Base-by-base conservation (phyloP, 2,329 filamentous ascomycete species). In the Sarocladiaceae sp. region DNA sequence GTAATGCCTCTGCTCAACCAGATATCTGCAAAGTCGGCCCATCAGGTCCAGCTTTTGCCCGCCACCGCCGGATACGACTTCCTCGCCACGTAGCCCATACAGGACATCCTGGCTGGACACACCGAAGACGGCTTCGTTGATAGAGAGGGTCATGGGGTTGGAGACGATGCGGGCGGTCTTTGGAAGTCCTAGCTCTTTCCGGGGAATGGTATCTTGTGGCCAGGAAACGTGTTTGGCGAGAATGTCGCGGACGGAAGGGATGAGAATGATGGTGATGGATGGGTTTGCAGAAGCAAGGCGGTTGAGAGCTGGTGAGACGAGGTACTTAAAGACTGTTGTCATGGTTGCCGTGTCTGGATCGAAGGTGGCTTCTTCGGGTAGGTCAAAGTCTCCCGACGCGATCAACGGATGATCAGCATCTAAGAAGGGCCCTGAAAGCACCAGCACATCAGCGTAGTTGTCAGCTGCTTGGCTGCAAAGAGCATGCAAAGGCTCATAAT, bases 1-100 rank as follows among this genome's bases (percentile, higher is more conserved):
- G 68, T 92, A 97, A 64, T 94, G 91, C 6, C 92, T 77, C 71
- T 97, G 94, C 69, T 96, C 88, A 53, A 99, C 82, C 17, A 99
- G 68, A 59, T 94, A 86, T 18, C 84, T 79, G 5, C 87, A 83
- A 44, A 92, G 70, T n/a, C 93, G 74, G 15, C 84, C 82, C 61
- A 93, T 75, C 23, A 88, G 61, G 58, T 88, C 83, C 3, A 49
- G 52, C n/a, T 60, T 60, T 2, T 53, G 53, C 15, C 57, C 55
- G 2, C 57, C 58, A n/a, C 23, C 15, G 5, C 60, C 60, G 52
- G 54, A 58, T 54, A 58, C 57, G 7, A 83, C 65, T 66, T 96
- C 90, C 61, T 93, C 86, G 23, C 79, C 75, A n/a, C 86, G 79
- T 50, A 97, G 72, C 69, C 97, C 90, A 56, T 84, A 91, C 1